Percentiles rank a stretch among this genome's conserved stretches.
Evolutionary conservation across 495 filamentous ascomycete genomes (phyloP).

Genomic region (Daldinia grandis): DNA sequence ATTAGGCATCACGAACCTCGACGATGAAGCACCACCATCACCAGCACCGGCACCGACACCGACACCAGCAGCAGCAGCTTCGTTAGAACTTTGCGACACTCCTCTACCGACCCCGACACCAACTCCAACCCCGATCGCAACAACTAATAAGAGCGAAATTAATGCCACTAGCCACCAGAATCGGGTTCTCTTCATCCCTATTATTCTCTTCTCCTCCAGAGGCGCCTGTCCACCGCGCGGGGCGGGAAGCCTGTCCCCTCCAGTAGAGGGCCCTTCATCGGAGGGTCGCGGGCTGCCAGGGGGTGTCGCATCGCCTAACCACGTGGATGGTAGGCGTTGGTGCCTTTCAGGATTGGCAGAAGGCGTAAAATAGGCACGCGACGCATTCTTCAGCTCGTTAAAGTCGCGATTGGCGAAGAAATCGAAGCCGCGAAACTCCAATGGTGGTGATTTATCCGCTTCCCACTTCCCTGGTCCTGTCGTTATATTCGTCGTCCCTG

Average conservation of each 20-base stretch:
- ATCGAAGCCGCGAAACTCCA: slow-evolving; percentile 45
- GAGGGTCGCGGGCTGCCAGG: slow-evolving; percentile 37
- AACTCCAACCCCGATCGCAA: slow-evolving; percentile 53
- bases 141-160: slow-evolving; percentile 43
- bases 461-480: neutral
- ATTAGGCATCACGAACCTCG: slow-evolving; percentile 36
- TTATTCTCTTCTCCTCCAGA: slow-evolving; percentile 25
- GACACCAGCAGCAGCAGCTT: slow-evolving; percentile 7
- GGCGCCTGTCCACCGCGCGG: slow-evolving; percentile 2
- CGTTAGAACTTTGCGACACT: slow-evolving; percentile 2
- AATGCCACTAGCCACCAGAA: slow-evolving; percentile 46
- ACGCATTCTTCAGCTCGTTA: slow-evolving; percentile 42
- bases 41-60: neutral
- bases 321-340: slow-evolving; percentile 38
- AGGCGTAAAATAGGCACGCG: slow-evolving; percentile 41
- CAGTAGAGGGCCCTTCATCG: slow-evolving; percentile 4
- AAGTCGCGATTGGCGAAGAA: slow-evolving; percentile 45
- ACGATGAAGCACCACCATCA: neutral
- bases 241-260: neutral
- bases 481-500: slow-evolving; percentile 10
- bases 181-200: slow-evolving; percentile 39
- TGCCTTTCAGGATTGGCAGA: slow-evolving; percentile 22
- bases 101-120: slow-evolving; percentile 45
- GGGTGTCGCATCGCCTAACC: slow-evolving; percentile 44
- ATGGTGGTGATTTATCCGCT: slow-evolving; percentile 17